Conservation (phyloP, 176 grass and related monocot species). For the Elymus sibiricus region DNA sequence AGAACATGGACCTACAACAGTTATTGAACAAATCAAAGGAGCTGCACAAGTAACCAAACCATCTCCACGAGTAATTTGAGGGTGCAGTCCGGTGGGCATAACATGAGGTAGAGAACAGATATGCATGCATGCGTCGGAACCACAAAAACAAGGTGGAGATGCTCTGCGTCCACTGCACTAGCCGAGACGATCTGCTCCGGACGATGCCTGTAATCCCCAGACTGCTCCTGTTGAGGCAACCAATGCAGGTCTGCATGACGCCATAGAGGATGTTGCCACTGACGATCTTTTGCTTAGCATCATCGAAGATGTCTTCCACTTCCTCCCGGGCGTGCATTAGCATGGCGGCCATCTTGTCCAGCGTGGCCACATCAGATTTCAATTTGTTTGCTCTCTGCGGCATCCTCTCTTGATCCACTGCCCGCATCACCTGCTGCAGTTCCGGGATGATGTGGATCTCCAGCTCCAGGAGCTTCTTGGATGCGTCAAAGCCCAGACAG, state of each 20-base stretch:
- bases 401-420: too few species aligned
- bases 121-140: too few species aligned
- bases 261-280: not conserved
- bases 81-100: not conserved
- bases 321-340: too few species aligned
- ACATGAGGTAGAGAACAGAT: too few species aligned
- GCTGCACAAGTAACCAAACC: not conserved
- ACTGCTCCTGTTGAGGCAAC: not conserved
- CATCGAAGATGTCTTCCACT: too few species aligned
- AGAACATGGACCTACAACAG: not conserved
- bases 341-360: too few species aligned
- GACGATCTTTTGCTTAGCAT: too few species aligned
- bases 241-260: not conserved
- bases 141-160: not conserved
- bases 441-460: too few species aligned
- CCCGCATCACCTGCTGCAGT: too few species aligned
- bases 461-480: too few species aligned
- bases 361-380: too few species aligned
- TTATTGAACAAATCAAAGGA: not conserved
- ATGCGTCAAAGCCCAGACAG: too few species aligned
- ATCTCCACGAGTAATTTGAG: not conserved
- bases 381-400: fast-evolving
- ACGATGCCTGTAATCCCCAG: not conserved
- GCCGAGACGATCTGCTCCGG: not conserved
- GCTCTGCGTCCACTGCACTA: not conserved